These are phyloP conservation scores for Rhododendron mucronatum DNA, from an alignment of 148 eudicot species.

Conservation along the genomic window DNA sequence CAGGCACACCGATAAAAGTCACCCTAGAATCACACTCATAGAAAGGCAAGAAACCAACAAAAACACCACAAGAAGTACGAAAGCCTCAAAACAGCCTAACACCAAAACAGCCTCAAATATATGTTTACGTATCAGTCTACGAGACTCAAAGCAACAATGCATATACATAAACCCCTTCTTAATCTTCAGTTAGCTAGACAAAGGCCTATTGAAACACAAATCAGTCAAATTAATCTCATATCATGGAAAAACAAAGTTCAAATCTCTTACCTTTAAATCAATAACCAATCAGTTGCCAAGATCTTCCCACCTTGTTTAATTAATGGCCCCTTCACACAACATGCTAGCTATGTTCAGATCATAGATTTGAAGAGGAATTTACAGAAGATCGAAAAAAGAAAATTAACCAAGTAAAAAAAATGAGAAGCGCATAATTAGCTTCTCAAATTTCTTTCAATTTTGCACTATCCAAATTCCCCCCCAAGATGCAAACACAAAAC, in stretches of 20 bases:
- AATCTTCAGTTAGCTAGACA: conserved; percentile 2
- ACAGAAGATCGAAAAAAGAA: background rate
- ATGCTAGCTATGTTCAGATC: background rate
- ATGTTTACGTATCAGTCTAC: background rate
- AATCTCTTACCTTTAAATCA: background rate
- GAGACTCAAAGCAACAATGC: background rate
- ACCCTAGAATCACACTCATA: too few species aligned
- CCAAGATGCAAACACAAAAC: background rate
- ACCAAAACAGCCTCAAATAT: too few species aligned
- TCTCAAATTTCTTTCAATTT: background rate
- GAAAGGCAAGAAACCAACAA: too few species aligned
- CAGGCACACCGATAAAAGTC: too few species aligned
- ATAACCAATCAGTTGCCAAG: background rate
- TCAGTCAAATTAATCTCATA: background rate
- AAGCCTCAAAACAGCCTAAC: too few species aligned
- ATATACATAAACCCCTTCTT: conserved; percentile 3
- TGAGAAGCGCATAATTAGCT: background rate
- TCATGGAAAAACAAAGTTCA: background rate
- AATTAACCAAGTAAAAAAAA: too few species aligned
- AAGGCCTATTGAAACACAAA: conserved; percentile 1
- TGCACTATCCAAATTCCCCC: background rate
- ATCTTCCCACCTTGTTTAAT: background rate
- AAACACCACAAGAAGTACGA: too few species aligned
- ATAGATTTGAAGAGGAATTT: background rate
- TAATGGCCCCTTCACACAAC: background rate